Evolutionary conservation across 495 filamentous ascomycete species (phyloP), one percentile per base, ranked within the genome.

Genomic region (Penicillium goetzii): DNA sequence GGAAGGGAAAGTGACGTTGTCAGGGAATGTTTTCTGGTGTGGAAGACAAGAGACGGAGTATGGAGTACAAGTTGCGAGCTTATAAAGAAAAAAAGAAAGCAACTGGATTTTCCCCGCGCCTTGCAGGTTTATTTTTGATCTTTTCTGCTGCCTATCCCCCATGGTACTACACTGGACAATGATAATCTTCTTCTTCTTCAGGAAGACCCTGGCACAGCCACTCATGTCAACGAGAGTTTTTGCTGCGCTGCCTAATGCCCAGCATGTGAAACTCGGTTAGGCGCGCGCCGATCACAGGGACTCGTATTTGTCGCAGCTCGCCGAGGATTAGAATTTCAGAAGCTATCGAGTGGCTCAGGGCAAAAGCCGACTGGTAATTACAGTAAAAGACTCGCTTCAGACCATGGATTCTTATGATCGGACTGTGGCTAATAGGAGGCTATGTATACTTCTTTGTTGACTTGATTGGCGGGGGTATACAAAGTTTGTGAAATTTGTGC

Each of bases 241-340:
- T 36, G 54, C 33, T 10, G 14, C 54, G 54, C 54, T 56, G 54
- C 54, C 54, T 56, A 56, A 56, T 11, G 32, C 6, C 25, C 47
- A 41, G 38, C 54, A 56, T 38, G 54, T 36, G 54, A 56, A 40
- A 51, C 23, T 30, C 47, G 47, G 25, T 30, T 51, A 51, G 47
- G 47, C 47, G 47, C 47, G 12, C 25, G 47, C 47, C 47, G 47
- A 51, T 51, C 47, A 23, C 25, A 30, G 26, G 47, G 47, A 30
- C 47, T 51, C 15, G 12, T 17, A 28, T 26, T 30, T 40, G 41
- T 47, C 41, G 41, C 41, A 9, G 3, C 14, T 51, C 23, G 47
- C 14, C 25, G 26, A 30, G 25, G 47, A 30, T 30, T 8, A 49
- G 45, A 47, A 43, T n/a, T 21, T 21, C 1, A 47, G 10, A 25